Conservation (phyloP, 371 early-diverging fungal species). For the Saksenaea oblongispora region DNA sequence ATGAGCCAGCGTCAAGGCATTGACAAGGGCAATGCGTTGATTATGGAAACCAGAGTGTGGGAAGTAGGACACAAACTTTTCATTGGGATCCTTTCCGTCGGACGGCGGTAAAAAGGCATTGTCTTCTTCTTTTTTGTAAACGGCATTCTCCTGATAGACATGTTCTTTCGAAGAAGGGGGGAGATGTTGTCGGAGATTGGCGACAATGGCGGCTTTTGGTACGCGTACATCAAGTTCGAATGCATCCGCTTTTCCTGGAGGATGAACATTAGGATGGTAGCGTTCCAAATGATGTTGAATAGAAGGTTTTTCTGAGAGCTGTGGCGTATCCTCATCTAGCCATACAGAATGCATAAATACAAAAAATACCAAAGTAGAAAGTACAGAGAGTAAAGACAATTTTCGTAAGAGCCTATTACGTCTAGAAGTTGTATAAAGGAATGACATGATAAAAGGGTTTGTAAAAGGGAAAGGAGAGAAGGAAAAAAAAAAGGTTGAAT, state of each 20-base stretch:
- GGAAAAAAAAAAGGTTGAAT: conserved; percentile 2
- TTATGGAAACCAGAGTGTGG: conserved; percentile 69
- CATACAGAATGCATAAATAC: neutral
- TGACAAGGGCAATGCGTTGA: conserved; percentile 58
- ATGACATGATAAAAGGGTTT: conserved; percentile 9
- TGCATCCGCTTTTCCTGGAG: neutral
- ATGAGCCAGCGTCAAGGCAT: conserved; percentile 53
- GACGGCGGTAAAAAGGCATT: conserved; percentile 16
- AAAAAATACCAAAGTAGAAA: conserved; percentile 5
- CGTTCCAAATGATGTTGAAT: neutral
- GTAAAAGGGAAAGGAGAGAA: neutral
- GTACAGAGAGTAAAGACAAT: conserved; percentile 7
- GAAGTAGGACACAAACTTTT: conserved; percentile 52
- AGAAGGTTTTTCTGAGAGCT: neutral
- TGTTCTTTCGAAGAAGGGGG: neutral
- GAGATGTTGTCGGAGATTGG: conserved; percentile 3
- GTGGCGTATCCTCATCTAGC: neutral
- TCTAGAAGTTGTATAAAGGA: conserved; percentile 16
- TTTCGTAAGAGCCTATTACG: conserved; percentile 17
- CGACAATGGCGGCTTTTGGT: neutral
- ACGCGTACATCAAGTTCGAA: neutral
- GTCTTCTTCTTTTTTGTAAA: conserved; percentile 14
- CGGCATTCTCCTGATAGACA: conserved; percentile 11
- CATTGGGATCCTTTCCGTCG: conserved; percentile 15
- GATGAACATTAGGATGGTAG: conserved; percentile 1